These are phyloP conservation scores for Colletotrichum eremochloae DNA, from an alignment of 2,329 filamentous ascomycete genomes.

Conservation along the genomic window DNA sequence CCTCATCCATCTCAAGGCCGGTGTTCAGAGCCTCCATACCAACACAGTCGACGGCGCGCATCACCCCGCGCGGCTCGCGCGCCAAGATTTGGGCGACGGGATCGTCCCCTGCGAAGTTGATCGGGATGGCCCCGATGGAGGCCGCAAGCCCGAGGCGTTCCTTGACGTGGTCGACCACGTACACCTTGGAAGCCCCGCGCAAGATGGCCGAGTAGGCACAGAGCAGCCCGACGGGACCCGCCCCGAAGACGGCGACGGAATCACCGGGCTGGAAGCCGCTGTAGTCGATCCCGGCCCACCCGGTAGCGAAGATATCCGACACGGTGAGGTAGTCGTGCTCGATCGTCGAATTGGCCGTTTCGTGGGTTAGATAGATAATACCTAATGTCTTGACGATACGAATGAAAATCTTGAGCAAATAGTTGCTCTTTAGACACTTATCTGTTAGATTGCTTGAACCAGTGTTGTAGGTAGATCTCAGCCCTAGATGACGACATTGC, in stretches of 20 bases:
- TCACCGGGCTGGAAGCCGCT: constrained; percentile 72
- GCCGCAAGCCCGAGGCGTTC: constrained; percentile 43
- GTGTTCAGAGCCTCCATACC: constrained; percentile 43
- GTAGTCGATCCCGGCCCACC: constrained; percentile 69
- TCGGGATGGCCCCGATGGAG: constrained; percentile 42
- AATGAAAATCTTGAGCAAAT: no score
- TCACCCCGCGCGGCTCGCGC: constrained; percentile 38
- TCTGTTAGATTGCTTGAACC: no score
- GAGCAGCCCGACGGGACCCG: constrained; percentile 74
- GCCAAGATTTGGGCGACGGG: constrained; percentile 43
- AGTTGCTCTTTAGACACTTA: no score
- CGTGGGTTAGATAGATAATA: background rate
- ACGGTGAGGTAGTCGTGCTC: constrained; percentile 70
- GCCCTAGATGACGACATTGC: no score
- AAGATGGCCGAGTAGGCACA: constrained; percentile 45
- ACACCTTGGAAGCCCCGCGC: constrained; percentile 44
- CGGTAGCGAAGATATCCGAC: constrained; percentile 60
- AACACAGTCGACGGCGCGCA: constrained; percentile 43
- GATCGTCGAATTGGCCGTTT: constrained; percentile 62
- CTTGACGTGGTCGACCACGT: constrained; percentile 44
- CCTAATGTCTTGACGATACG: no score
- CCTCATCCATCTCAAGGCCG: constrained; percentile 35
- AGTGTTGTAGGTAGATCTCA: no score
- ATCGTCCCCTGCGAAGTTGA: constrained; percentile 42
- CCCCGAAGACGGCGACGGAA: constrained; percentile 72